phyloP scores from a whole-genome alignment of 257 asterid genomes.

The Perilla frutescens region DNA sequence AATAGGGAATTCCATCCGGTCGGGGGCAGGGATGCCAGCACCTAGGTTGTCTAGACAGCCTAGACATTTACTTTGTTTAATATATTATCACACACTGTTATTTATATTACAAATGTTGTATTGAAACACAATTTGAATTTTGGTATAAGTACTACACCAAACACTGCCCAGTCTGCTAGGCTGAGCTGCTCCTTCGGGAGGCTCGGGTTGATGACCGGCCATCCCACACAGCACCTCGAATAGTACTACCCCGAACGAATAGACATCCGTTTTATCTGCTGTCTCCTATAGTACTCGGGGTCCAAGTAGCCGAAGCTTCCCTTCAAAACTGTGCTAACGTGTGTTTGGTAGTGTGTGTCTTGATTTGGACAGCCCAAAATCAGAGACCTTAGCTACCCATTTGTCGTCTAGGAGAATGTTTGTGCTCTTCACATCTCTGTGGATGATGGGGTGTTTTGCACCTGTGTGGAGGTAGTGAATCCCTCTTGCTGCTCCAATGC shows the following conservation, averaged over 20 bases:
- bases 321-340: constrained; percentile 75
- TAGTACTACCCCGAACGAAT: constrained; percentile 77
- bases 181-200: constrained; percentile 68
- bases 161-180: constrained; percentile 69
- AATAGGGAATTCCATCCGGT: too few relatives aligned
- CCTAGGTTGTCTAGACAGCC: too few relatives aligned
- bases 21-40: too few relatives aligned
- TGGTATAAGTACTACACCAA: too few relatives aligned
- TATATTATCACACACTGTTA: too few relatives aligned
- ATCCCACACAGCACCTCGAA: constrained; percentile 67
- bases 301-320: constrained; percentile 87
- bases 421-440: constrained; percentile 80
- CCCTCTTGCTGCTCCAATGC: constrained; percentile 75
- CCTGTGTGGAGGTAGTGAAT: constrained; percentile 92
- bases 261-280: constrained; percentile 83
- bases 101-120: too few relatives aligned
- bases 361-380: constrained; percentile 78
- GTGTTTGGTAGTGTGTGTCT: constrained; percentile 59
- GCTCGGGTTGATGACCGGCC: constrained; percentile 62
- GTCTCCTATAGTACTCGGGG: constrained; percentile 77
- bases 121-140: too few relatives aligned
- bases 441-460: constrained; percentile 73
- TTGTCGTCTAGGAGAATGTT: constrained; percentile 68
- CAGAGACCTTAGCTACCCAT: constrained; percentile 83
- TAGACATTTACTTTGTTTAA: too few relatives aligned